Evolutionary conservation across 129 eudicot genomes (phyloP), one percentile per base, ranked within the genome.

Genomic region (Arctium minus): DNA sequence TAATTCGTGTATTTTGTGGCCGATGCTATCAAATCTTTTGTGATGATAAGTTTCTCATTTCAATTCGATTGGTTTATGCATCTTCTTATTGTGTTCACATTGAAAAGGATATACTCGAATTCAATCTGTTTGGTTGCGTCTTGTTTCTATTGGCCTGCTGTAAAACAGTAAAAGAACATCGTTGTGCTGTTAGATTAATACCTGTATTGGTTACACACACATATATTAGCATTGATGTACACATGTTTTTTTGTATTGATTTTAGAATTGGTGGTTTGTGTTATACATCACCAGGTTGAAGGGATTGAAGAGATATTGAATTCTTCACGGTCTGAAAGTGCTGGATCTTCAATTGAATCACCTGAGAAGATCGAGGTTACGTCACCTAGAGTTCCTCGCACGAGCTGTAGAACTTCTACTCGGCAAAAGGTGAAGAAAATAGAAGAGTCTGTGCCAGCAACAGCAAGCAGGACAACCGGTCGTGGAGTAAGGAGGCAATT

Each of bases 301-400:
- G 98, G 98, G 12, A 69, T 92, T 50, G 94, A 94, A 69, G 97
- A 94, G 29, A 10, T 87, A 35, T 22, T 84, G 88, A 83, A 79
- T 8, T 65, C 82, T 5, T 77, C 75, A 8, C 73, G 70, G 74
- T 80, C 90, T 11, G 91, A 73, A 70, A 80, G 79, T 4, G 83
- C 53, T 12, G 81, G 79, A 70, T 88, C 91, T 0, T 87, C 97
- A 9, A 64, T 88, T 65, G 91, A 84, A 60, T 90, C 91, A 1
- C 90, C 91, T 11, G 91, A 84, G 30, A 81, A 65, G 70, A 40
- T 79, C 12, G 88, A 80, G 36, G 53, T 65, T 10, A 65, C 81
- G 11, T 73, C 88, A 3, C 80, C 86, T 0, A 71, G 73, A 80
- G 89, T 62, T 44, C 86, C 89, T 76, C 88, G 84, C 22, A 86